Evolutionary conservation across 2,329 filamentous ascomycete species (phyloP).

Genomic region (Diaporthe amygdali): DNA sequence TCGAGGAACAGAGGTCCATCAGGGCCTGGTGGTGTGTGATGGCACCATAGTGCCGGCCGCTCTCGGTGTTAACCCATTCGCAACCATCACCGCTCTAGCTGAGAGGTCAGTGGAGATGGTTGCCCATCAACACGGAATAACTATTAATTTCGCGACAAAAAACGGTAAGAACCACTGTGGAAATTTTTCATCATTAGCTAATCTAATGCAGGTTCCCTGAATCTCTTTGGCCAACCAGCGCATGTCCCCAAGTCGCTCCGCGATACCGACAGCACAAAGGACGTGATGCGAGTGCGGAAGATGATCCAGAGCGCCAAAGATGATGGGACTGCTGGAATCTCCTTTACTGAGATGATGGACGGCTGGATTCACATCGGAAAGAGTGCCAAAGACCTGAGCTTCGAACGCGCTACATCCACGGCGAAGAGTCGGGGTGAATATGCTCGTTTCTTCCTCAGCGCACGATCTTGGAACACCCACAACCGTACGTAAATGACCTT

Average conservation of each 20-base stretch:
- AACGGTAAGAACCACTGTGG: too few relatives aligned
- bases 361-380: slow-evolving; percentile 62
- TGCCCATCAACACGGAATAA: slow-evolving; percentile 44
- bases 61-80: slow-evolving; percentile 68
- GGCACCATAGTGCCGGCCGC: slow-evolving; percentile 65
- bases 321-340: slow-evolving; percentile 54
- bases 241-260: slow-evolving; percentile 30
- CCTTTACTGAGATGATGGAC: slow-evolving; percentile 69
- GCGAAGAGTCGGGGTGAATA: slow-evolving; percentile 58
- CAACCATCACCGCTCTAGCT: slow-evolving; percentile 71
- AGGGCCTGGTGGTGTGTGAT: slow-evolving; percentile 68
- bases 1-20: slow-evolving; percentile 51
- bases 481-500: too few relatives aligned
- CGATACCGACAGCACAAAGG: slow-evolving; percentile 7
- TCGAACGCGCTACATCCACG: slow-evolving; percentile 55
- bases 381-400: slow-evolving; percentile 54
- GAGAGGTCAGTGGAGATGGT: slow-evolving; percentile 65
- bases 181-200: too few relatives aligned
- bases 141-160: slow-evolving; percentile 53
- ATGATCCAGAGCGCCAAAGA: slow-evolving; percentile 40
- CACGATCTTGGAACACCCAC: slow-evolving; percentile 60
- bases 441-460: slow-evolving; percentile 63
- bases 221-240: slow-evolving; percentile 60
- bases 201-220: slow-evolving; percentile 51
- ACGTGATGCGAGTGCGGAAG: slow-evolving; percentile 26